These are phyloP conservation scores for Diaporthe longicolla DNA, from an alignment of 2,329 filamentous ascomycete species.

Conservation along the genomic window DNA sequence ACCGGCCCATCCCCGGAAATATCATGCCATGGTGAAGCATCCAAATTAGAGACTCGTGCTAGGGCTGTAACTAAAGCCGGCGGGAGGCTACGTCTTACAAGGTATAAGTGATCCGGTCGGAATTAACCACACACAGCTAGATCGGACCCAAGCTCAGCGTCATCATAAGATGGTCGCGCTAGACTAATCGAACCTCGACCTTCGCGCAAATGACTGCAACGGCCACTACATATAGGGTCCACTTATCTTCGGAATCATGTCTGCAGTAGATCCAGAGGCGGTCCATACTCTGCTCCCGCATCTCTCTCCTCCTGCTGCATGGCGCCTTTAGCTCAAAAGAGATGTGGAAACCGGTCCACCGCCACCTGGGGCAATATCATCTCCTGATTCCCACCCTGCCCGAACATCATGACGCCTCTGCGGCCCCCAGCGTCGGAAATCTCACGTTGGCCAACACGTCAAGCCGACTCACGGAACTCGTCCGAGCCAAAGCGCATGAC, in stretches of 20 bases:
- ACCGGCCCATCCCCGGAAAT: neutral
- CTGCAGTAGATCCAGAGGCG: neutral
- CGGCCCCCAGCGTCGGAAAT: neutral
- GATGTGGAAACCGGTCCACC: slow-evolving; percentile 1
- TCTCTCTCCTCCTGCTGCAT: slow-evolving; percentile 16
- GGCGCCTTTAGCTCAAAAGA: slow-evolving; percentile 14
- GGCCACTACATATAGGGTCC: neutral
- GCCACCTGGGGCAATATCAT: neutral
- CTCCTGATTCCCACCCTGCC: neutral
- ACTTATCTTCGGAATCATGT: neutral
- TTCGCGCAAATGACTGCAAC: neutral
- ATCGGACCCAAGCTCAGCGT: neutral
- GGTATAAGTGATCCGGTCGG: neutral
- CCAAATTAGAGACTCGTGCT: neutral
- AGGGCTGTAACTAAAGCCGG: neutral
- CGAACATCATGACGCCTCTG: neutral
- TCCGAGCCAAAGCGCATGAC: neutral
- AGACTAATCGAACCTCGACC: neutral
- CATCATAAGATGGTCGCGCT: too few species aligned
- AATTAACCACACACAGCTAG: too few species aligned
- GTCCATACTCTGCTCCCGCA: neutral
- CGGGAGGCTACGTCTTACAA: neutral
- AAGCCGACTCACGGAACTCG: neutral
- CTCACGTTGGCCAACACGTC: slow-evolving; percentile 3
- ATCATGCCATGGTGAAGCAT: neutral